Base-by-base conservation (phyloP, 306 rosid species). In the Rosa persica region DNA sequence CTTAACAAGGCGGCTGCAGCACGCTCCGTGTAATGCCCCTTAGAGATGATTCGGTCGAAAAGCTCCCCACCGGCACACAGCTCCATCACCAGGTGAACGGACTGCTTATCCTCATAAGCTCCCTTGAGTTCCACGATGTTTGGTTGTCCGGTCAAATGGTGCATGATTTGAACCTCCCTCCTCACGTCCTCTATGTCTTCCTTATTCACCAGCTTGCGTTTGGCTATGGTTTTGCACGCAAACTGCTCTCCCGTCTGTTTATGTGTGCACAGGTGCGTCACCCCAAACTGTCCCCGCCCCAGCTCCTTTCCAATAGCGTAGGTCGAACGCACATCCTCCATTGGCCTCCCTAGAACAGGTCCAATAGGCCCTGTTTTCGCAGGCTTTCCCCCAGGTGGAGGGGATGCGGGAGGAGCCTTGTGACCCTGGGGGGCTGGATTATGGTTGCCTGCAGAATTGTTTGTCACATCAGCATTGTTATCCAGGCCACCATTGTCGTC, bases 161-260 rank as follows among this genome's bases (percentile, higher is more conserved):
- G 96, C 98, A 95, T 95, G 78, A 95, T 95, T 22, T 95, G 99
- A 0, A 95, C 99, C 91, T 95, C 99, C 67, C 99, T 84, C 77
- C 91, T 81, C 6, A 93, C 99, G 82, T 93, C 99, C 71, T 95
- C 98, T 8, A 95, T 83, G 20, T 95, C 98, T 74, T 90, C 97
- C 69, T 93, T 91, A 47, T 86, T 86, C 57, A 78, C 93, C 17
- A 95, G 97, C 76, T 93, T 95, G 52, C 99, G 86, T 82, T 95
- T 95, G 38, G 98, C 98, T 19, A 95, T 95, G 13, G 97, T 95
- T 47, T 95, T 95, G 90, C 99, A 93, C 0, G 99, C 98, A 77
- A 70, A 90, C 30, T 91, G 93, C 62, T 93, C 87, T 6, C 99
- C 99, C 0, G 92, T 84, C 13, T 64, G 62, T 85, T 93, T 95